These are phyloP conservation scores for Tricholoma flavovirens DNA, from an alignment of 768 basidiomycete species.

Conservation along the genomic window DNA sequence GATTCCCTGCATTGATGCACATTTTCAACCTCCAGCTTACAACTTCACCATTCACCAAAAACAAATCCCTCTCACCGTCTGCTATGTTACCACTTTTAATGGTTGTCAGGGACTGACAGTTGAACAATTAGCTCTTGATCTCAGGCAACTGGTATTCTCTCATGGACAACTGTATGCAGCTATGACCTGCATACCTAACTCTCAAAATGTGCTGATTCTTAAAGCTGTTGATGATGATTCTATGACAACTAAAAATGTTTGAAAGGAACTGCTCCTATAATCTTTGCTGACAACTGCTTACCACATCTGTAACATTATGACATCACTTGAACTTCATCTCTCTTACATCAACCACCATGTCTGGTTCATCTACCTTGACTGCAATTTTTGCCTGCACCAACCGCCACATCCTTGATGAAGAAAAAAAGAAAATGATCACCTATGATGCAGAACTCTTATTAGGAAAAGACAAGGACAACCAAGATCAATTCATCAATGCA, in stretches of 20 bases:
- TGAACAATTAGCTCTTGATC: conserved; percentile 33
- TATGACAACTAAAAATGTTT: neutral
- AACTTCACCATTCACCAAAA: conserved; percentile 11
- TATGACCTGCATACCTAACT: conserved; percentile 22
- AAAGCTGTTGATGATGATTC: neutral
- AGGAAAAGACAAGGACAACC: neutral
- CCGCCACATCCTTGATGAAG: neutral
- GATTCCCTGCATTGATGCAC: neutral
- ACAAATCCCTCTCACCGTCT: conserved; percentile 38
- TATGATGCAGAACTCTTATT: neutral
- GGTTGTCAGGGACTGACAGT: conserved; percentile 43
- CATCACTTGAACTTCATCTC: neutral
- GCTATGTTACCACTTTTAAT: conserved; percentile 41
- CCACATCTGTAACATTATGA: neutral
- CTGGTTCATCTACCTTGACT: neutral
- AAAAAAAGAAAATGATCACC: neutral
- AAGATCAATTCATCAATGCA: neutral
- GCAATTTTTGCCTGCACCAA: neutral
- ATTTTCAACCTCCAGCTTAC: neutral
- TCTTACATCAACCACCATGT: neutral
- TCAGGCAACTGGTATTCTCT: conserved; percentile 18
- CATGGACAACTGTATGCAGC: conserved; percentile 45
- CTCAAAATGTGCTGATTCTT: neutral
- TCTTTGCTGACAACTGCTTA: neutral
- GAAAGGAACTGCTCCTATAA: neutral